Conservation (phyloP, 2,329 filamentous ascomycete genomes). For the Mollisiaceae sp. region DNA sequence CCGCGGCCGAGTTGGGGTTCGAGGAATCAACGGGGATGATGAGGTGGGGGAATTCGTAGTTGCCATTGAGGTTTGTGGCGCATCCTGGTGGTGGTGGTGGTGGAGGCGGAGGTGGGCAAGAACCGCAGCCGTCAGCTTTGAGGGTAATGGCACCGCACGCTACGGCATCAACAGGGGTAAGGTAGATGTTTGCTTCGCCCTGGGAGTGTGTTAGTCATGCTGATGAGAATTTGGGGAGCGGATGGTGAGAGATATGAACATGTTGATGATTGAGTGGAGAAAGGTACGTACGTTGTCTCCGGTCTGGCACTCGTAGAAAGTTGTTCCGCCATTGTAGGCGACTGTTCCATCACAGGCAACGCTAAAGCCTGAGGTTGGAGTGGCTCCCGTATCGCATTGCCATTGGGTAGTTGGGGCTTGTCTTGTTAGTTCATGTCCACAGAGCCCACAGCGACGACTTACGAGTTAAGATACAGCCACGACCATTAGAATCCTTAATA, state of each 20-base stretch:
- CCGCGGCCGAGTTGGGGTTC: conserved; percentile 34
- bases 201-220: conserved; percentile 1
- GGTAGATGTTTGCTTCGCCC: conserved; percentile 54
- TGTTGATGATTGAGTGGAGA: background rate
- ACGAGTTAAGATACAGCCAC: conserved; percentile 68
- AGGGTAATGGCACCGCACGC: conserved; percentile 57
- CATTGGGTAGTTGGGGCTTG: conserved; percentile 21
- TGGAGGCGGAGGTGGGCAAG: conserved; percentile 8
- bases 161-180: conserved; percentile 42
- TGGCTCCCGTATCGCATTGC: conserved; percentile 55
- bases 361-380: conserved; percentile 59
- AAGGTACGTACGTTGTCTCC: conserved; percentile 50
- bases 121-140: conserved; percentile 31
- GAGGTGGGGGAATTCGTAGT: conserved; percentile 60
- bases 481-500: conserved; percentile 59
- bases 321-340: conserved; percentile 51
- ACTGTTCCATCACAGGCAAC: conserved; percentile 58
- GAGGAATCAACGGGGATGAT: conserved; percentile 52
- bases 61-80: conserved; percentile 38
- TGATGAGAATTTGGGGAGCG: background rate
- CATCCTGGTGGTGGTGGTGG: conserved; percentile 13
- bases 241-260: too few species aligned
- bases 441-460: background rate
- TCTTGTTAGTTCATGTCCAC: background rate
- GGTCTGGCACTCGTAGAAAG: conserved; percentile 64